Conservation (phyloP, 768 basidiomycete species). For the Trametes punicea region DNA sequence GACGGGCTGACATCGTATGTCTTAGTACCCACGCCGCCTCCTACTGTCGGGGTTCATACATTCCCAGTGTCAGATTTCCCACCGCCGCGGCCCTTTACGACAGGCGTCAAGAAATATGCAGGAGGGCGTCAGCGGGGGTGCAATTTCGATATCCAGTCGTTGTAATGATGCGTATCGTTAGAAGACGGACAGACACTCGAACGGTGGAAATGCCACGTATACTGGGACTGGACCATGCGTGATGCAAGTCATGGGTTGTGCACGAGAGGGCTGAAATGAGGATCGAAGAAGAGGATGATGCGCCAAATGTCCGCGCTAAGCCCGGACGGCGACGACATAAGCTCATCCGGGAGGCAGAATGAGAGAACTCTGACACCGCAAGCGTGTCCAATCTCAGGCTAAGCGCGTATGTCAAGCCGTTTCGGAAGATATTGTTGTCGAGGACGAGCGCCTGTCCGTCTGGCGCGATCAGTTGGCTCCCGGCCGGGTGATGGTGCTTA, state of each 20-base stretch:
- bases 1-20: constrained; percentile 15
- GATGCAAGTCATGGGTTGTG: constrained; percentile 8
- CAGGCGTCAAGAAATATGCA: constrained; percentile 50
- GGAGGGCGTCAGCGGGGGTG: constrained; percentile 70
- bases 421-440: background rate
- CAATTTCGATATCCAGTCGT: constrained; percentile 53
- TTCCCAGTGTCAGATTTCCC: constrained; percentile 82
- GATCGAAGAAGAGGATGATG: background rate
- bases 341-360: background rate
- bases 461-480: constrained; percentile 9
- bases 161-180: constrained; percentile 25
- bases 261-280: background rate
- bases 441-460: background rate
- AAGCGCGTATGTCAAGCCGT: background rate
- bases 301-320: constrained; percentile 17
- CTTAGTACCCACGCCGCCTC: constrained; percentile 54
- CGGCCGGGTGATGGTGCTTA: constrained; percentile 15
- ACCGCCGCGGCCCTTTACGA: constrained; percentile 62
- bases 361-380: background rate
- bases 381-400: background rate
- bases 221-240: background rate
- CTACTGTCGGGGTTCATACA: constrained; percentile 62
- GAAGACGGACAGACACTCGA: too few species aligned
- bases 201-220: constrained; percentile 19
- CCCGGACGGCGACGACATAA: background rate